Percentiles rank a stretch among this genome's conserved stretches.
These are phyloP conservation scores for Yamadazyma diddensiae DNA, from an alignment of 1,139 yeast genomes.

Conservation along the genomic window DNA sequence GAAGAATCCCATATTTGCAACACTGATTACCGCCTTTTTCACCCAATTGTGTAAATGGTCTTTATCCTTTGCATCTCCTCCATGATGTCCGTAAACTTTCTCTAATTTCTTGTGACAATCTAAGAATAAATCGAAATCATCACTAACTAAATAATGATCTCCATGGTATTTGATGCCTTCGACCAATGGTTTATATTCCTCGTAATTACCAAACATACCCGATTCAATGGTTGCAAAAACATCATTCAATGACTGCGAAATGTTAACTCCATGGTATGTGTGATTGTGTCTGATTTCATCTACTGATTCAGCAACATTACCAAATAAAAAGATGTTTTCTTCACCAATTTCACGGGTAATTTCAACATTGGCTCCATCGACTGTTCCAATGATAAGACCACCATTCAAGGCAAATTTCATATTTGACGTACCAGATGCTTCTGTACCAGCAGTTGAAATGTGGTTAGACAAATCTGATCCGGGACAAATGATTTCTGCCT, in stretches of 20 bases:
- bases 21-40: slow-evolving; percentile 70
- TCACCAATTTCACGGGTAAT: slow-evolving; percentile 92
- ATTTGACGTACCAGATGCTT: slow-evolving; percentile 93
- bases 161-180: slow-evolving; percentile 72
- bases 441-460: slow-evolving; percentile 98
- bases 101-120: slow-evolving; percentile 80
- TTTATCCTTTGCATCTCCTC: slow-evolving; percentile 39
- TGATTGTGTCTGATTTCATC: slow-evolving; percentile 81
- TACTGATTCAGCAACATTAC: slow-evolving; percentile 85
- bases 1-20: slow-evolving; percentile 94
- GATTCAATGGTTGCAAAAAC: slow-evolving; percentile 70
- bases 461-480: slow-evolving; percentile 92
- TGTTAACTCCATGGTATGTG: slow-evolving; percentile 51
- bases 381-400: slow-evolving; percentile 92
- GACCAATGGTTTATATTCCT: slow-evolving; percentile 65
- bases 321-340: slow-evolving; percentile 87
- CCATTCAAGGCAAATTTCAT: slow-evolving; percentile 95
- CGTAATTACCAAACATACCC: slow-evolving; percentile 70
- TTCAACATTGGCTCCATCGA: slow-evolving; percentile 96
- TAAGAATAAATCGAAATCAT: slow-evolving; percentile 83
- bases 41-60: slow-evolving; percentile 70
- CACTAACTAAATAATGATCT: slow-evolving; percentile 82
- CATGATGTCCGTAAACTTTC: slow-evolving; percentile 56
- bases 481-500: slow-evolving; percentile 88
- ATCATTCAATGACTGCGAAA: slow-evolving; percentile 53